Evolutionary conservation across 2,329 filamentous ascomycete genomes (phyloP), one percentile per base, ranked within the genome.

Genomic region (Penicillium sp.): DNA sequence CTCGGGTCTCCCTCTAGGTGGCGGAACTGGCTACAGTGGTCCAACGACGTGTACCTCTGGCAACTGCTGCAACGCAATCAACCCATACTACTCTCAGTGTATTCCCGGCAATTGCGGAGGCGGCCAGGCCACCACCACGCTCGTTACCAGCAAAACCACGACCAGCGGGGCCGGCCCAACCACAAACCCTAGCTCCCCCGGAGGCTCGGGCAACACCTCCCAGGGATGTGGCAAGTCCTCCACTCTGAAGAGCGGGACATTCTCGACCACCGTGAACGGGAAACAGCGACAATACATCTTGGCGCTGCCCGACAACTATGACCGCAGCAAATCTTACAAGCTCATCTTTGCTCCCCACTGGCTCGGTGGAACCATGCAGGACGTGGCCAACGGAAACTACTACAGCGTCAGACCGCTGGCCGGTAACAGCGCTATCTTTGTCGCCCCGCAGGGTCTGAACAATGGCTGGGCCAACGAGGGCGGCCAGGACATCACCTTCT

Each of bases 321-420:
- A 75, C 53, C 58, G 57, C 37, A 66, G 52, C 49, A 63, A 62
- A 25, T 61, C 65, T 1, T 69, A 75, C 56, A 66, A 65, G 35
- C 63, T 75, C 33, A 67, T 77, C 48, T 73, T 73, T 52, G 66
- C 63, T 24, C 59, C 68, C 40, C 73, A 77, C 58, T 68, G 65
- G 60, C 67, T 70, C 34, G 64, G 64, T 45, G 70, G 71, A 29
- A 70, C 53, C 54, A 70, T 69, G 57, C 49, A 61, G 43, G 59
- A 69, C 46, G 64, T 75, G 27, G 67, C 61, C 39, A 51, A 58
- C 33, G 63, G 62, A 35, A 59, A 58, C 4, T 41, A 41, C n/a
- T 41, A 41, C 28, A 39, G 47, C 34, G 37, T 55, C 28, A 66
- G 68, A 8, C 60, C 61, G 3, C 74, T 66, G 58, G 75, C 75